Conservation (phyloP, 1,139 yeast genomes). For the Yamadazyma aaseri region DNA sequence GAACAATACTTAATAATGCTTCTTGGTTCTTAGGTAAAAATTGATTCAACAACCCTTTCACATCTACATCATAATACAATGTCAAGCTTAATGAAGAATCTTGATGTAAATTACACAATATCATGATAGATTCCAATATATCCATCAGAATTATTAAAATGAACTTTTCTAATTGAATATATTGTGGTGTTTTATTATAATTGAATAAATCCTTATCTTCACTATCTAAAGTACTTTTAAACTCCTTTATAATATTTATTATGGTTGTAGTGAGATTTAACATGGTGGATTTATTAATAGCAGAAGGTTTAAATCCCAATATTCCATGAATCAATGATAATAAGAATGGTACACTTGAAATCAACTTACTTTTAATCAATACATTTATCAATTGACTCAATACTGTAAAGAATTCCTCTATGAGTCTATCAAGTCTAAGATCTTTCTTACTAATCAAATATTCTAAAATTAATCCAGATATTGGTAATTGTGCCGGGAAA, state of each 20-base stretch:
- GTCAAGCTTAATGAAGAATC: slow-evolving; percentile 5
- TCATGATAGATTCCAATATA: slow-evolving; percentile 43
- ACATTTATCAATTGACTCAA: slow-evolving; percentile 34
- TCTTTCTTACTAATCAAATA: slow-evolving; percentile 43
- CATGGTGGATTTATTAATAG: slow-evolving; percentile 39
- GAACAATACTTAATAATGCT: slow-evolving; percentile 35
- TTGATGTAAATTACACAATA: slow-evolving; percentile 8
- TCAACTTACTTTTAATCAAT: slow-evolving; percentile 22
- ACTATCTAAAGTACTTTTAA: slow-evolving; percentile 9
- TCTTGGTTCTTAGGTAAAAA: slow-evolving; percentile 42
- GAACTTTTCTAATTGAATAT: slow-evolving; percentile 48
- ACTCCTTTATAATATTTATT: slow-evolving; percentile 19
- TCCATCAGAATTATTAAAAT: slow-evolving; percentile 53
- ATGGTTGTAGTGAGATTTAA: slow-evolving; percentile 18
- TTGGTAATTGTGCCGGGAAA: slow-evolving; percentile 29
- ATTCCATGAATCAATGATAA: slow-evolving; percentile 53
- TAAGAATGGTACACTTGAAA: slow-evolving; percentile 52
- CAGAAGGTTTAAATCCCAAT: slow-evolving; percentile 56
- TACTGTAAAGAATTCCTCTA: slow-evolving; percentile 38
- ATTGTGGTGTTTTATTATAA: slow-evolving; percentile 40
- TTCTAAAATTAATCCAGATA: slow-evolving; percentile 31
- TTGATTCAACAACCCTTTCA: slow-evolving; percentile 24
- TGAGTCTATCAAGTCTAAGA: slow-evolving; percentile 42
- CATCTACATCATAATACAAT: slow-evolving; percentile 10
- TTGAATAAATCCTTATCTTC: slow-evolving; percentile 17